Evolutionary conservation across 2,329 filamentous ascomycete species (phyloP).

Genomic region (Nannizzia gypsea): DNA sequence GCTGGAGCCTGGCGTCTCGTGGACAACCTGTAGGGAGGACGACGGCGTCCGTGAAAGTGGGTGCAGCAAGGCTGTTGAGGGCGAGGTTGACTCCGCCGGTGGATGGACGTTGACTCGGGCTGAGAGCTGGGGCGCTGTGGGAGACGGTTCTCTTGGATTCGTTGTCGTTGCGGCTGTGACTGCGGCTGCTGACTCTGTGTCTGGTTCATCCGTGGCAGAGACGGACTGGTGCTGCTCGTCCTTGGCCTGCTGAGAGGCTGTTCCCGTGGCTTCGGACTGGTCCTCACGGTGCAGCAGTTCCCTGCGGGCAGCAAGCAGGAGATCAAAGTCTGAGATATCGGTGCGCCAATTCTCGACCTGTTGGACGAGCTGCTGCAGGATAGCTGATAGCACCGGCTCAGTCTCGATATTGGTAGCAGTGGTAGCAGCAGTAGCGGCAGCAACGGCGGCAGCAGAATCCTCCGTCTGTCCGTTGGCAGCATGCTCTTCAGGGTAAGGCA

Average conservation of each 20-base stretch:
- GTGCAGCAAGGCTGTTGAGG: background rate
- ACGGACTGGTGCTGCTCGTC: too few species aligned
- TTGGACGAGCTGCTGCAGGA: conserved; percentile 49
- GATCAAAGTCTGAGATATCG: conserved; percentile 59
- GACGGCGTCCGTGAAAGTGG: background rate
- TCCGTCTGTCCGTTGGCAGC: background rate
- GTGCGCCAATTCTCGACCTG: conserved; percentile 52
- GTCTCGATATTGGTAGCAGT: conserved; percentile 17
- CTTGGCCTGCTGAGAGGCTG: too few species aligned
- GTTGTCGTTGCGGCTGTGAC: background rate
- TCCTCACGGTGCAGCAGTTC: conserved; percentile 28
- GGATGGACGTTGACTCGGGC: background rate
- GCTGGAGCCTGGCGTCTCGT: conserved; percentile 9
- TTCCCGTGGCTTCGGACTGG: background rate
- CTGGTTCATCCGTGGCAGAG: background rate
- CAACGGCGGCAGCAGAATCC: background rate
- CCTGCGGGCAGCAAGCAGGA: conserved; percentile 51
- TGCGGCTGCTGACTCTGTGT: background rate
- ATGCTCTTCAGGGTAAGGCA: conserved; percentile 52
- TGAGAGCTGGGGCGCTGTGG: background rate
- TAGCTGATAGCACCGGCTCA: conserved; percentile 38
- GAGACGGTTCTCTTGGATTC: background rate
- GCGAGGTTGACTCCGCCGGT: background rate
- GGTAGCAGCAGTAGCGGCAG: background rate
- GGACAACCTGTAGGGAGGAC: conserved; percentile 14